Percentiles rank a stretch among this genome's conserved stretches.
Evolutionary conservation across 345 rosid species (phyloP).

Genomic region (Linum lewisii): DNA sequence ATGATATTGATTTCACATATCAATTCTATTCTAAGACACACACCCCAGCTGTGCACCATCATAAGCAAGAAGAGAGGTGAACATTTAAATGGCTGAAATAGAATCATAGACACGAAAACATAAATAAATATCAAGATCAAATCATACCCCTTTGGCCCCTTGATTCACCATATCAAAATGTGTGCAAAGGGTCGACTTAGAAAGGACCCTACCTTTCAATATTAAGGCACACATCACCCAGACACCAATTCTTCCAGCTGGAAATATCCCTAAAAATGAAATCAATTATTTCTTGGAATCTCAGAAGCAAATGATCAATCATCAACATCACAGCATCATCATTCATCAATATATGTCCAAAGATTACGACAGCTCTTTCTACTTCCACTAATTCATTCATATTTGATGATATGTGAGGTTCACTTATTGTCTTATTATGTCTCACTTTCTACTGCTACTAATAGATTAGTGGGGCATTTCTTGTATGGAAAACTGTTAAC

Average conservation of each 20-base stretch:
- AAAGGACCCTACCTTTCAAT: constrained; percentile 1
- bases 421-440: neutral
- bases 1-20: neutral
- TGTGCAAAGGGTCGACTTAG: neutral
- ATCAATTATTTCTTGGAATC: constrained; percentile 30
- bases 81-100: neutral
- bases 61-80: no score
- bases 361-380: constrained; percentile 20
- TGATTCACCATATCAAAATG: no score
- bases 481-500: neutral
- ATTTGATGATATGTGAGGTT: neutral
- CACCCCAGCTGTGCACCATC: neutral
- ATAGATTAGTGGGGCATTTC: neutral
- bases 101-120: neutral
- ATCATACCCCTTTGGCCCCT: neutral
- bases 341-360: neutral
- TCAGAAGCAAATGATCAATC: constrained; percentile 14
- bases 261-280: constrained; percentile 30
- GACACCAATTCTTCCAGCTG: constrained; percentile 32
- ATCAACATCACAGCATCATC: neutral
- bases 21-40: no score
- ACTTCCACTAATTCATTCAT: constrained; percentile 5
- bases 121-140: neutral
- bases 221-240: neutral
- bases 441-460: neutral